phyloP scores from a whole-genome alignment of 371 early-diverging fungal species.

The Circinella umbellata region DNA sequence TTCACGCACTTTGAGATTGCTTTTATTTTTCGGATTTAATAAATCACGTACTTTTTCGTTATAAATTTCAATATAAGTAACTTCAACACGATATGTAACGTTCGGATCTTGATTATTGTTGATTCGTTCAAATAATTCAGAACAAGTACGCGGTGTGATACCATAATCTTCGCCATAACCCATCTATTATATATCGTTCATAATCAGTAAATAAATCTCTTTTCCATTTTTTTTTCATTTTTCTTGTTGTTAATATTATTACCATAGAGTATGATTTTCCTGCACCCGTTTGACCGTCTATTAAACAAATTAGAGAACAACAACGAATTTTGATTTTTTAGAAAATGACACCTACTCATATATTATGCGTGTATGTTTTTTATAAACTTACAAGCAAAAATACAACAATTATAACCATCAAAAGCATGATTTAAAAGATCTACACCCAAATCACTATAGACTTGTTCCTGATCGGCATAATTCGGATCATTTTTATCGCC shows the following conservation, averaged over 20 bases:
- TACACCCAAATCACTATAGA: constrained; percentile 79
- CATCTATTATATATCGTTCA: constrained; percentile 36
- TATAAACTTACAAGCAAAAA: constrained; percentile 79
- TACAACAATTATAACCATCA: constrained; percentile 87
- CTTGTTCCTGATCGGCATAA: constrained; percentile 76
- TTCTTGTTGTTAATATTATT: background rate
- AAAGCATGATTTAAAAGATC: constrained; percentile 89
- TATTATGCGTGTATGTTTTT: too few relatives aligned
- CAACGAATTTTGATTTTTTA: background rate
- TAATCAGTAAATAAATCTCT: too few relatives aligned
- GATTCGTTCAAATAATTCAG: constrained; percentile 77
- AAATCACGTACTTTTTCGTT: constrained; percentile 95
- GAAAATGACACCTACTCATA: too few relatives aligned
- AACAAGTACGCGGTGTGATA: constrained; percentile 82
- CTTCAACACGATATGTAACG: constrained; percentile 74
- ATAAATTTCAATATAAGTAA: constrained; percentile 86
- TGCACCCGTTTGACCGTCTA: constrained; percentile 88
- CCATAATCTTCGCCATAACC: constrained; percentile 80
- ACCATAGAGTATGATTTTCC: constrained; percentile 88
- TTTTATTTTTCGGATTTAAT: constrained; percentile 80
- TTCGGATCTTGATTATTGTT: constrained; percentile 46
- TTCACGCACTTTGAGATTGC: constrained; percentile 84
- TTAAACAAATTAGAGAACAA: background rate
- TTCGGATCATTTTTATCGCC: constrained; percentile 65
- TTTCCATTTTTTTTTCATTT: background rate